Evolutionary conservation across 345 rosid species (phyloP), one percentile per base, ranked within the genome.

Genomic region (Geranium rotundifolium): DNA sequence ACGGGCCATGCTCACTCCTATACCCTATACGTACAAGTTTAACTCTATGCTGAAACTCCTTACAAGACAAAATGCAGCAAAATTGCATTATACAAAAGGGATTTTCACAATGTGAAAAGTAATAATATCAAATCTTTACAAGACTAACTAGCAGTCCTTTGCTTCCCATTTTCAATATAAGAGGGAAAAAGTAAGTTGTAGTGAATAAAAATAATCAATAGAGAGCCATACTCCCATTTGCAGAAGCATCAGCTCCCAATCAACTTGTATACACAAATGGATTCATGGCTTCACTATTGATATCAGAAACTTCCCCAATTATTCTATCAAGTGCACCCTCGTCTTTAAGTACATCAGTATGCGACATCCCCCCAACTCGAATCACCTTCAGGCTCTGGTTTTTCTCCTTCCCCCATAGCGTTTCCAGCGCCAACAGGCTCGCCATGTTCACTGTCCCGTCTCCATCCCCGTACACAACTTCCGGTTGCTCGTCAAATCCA

Each of bases 371-470:
- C 17, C 31, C 19, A 55, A 87, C 27, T 60, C 19, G 76, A 1
- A 82, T 72, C 1, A 81, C 81, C 65, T 74, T 73, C 49, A 87
- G 70, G 16, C 73, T 13, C 56, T 85, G 91, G 30, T 65, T 74
- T 63, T 65, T 27, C 12, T 75, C 64, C 0, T 19, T 37, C 54
- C 23, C 46, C 85, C 93, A 85, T 4, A 81, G 16, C 12, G 76
- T 57, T 65, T 83, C 77, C 46, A 78, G 67, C 63, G 83, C 95
- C 58, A 74, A 65, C 73, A 87, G 69, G 68, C 98, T 92, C 58
- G 55, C 82, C 79, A 84, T 65, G 61, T 82, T 84, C 69, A 85
- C 95, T 0, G 98, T 92, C 23, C 98, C 98, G 27, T 92, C 96
- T 59, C 93, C 93, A 57, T 89, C 95, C 61, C 98, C 96, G 17